Conservation (phyloP, 345 rosid genomes). For the Limnanthes douglasii region DNA sequence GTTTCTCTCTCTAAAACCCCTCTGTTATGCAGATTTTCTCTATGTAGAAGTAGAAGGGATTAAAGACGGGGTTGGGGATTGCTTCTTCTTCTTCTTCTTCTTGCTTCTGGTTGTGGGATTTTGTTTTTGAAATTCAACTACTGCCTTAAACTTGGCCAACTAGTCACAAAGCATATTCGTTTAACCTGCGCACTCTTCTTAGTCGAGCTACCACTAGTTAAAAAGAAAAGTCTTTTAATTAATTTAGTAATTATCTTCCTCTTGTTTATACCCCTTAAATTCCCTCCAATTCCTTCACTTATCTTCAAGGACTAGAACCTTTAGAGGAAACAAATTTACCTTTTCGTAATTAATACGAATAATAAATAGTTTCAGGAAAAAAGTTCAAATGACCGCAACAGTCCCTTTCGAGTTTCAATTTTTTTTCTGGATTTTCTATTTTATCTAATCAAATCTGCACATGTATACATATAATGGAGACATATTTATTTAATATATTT, state of each 20-base stretch:
- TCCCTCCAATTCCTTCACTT: constrained; percentile 24
- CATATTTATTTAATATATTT: no score
- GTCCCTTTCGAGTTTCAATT: no score
- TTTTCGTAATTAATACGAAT: no score
- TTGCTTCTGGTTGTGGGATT: background rate
- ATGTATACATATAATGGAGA: no score
- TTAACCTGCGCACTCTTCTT: constrained; percentile 60
- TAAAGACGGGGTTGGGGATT: no score
- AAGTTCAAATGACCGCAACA: no score
- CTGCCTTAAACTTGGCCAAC: constrained; percentile 40
- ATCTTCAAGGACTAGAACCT: no score
- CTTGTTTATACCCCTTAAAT: no score
- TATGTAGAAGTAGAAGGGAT: constrained; percentile 12
- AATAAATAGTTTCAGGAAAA: no score
- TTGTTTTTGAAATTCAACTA: constrained; percentile 5
- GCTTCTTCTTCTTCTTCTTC: constrained; percentile 7
- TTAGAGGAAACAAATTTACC: no score
- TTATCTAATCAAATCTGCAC: no score
- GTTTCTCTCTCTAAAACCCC: constrained; percentile 14
- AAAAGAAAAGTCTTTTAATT: constrained; percentile 10
- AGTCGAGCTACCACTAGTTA: constrained; percentile 38
- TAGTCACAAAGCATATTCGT: constrained; percentile 29
- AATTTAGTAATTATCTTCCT: constrained; percentile 32
- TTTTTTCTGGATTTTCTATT: no score
- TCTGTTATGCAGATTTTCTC: constrained; percentile 4